Conservation (phyloP, 2,329 filamentous ascomycete genomes). For the Graphium sp. region DNA sequence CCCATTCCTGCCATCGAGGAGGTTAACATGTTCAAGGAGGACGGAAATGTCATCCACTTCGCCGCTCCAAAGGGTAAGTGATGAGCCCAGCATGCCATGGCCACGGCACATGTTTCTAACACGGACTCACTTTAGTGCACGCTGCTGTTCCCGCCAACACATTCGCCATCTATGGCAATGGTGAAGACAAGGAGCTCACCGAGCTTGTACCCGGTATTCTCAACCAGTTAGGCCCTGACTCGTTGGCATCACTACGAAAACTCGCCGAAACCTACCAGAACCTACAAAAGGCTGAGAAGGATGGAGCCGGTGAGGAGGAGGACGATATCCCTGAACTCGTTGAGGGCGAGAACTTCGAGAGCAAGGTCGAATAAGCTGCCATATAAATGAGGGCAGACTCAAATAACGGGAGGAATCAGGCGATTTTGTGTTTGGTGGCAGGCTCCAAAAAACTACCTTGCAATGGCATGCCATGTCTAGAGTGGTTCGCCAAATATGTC, state of each 20-base stretch:
- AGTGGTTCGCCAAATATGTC: too few species aligned
- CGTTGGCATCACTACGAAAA: slow-evolving; percentile 92
- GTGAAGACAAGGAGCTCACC: slow-evolving; percentile 99
- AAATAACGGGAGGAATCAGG: too few species aligned
- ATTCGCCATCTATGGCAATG: slow-evolving; percentile 97
- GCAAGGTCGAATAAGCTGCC: slow-evolving; percentile 94
- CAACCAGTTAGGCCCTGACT: slow-evolving; percentile 98
- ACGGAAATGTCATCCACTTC: slow-evolving; percentile 99
- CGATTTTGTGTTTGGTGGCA: too few species aligned
- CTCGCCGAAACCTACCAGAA: slow-evolving; percentile 99
- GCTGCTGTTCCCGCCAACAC: slow-evolving; percentile 96
- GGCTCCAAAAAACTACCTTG: too few species aligned
- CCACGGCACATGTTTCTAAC: neutral
- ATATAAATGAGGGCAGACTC: too few species aligned
- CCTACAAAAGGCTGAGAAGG: slow-evolving; percentile 65
- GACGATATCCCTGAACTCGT: slow-evolving; percentile 97
- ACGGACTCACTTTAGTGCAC: slow-evolving; percentile 48
- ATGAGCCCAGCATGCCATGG: neutral
- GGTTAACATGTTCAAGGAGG: slow-evolving; percentile 99
- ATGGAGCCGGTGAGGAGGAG: slow-evolving; percentile 82
- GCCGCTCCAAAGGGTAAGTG: slow-evolving; percentile 84
- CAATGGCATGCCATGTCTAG: too few species aligned
- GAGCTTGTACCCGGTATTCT: slow-evolving; percentile 98
- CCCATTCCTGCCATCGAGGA: slow-evolving; percentile 99
- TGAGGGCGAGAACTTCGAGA: slow-evolving; percentile 95